phyloP scores from a whole-genome alignment of 2,329 filamentous ascomycete genomes.

The Colletotrichum eremochloae region DNA sequence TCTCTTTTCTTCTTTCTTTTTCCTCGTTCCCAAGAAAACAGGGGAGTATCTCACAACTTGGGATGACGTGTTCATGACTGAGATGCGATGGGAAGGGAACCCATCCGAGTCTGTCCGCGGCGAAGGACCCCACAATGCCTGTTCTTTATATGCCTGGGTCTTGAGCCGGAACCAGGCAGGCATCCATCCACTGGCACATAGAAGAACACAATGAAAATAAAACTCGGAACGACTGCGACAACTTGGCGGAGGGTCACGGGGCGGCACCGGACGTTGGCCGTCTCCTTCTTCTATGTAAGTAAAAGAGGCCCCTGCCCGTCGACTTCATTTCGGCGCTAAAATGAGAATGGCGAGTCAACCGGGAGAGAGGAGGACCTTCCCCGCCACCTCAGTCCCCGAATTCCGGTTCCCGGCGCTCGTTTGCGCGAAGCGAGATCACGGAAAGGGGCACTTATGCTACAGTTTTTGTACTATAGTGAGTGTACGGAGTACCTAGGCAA shows the following conservation, averaged over 20 bases:
- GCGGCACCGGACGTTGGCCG: not conserved
- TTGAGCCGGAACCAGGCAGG: not conserved
- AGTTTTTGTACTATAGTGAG: no score
- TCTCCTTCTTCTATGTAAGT: not conserved
- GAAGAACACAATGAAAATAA: not conserved
- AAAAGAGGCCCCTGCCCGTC: not conserved
- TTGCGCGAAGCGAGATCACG: not conserved
- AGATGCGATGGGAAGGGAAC: not conserved
- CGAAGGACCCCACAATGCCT: not conserved
- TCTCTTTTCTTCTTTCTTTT: no score
- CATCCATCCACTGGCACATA: not conserved
- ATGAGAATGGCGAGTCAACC: not conserved
- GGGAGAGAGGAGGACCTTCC: not conserved
- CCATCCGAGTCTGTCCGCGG: not conserved
- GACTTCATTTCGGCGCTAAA: not conserved
- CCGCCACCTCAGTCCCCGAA: not conserved
- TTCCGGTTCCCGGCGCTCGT: not conserved
- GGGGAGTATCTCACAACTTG: not conserved
- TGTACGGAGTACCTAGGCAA: no score
- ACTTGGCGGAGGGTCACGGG: not conserved
- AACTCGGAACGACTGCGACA: not conserved
- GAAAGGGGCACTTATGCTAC: no score
- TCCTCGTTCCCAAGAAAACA: not conserved
- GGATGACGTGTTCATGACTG: not conserved
- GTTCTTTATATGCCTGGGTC: not conserved